Evolutionary conservation across 768 basidiomycete genomes (phyloP), one percentile per base, ranked within the genome.

Genomic region (Leccinum arenicola): DNA sequence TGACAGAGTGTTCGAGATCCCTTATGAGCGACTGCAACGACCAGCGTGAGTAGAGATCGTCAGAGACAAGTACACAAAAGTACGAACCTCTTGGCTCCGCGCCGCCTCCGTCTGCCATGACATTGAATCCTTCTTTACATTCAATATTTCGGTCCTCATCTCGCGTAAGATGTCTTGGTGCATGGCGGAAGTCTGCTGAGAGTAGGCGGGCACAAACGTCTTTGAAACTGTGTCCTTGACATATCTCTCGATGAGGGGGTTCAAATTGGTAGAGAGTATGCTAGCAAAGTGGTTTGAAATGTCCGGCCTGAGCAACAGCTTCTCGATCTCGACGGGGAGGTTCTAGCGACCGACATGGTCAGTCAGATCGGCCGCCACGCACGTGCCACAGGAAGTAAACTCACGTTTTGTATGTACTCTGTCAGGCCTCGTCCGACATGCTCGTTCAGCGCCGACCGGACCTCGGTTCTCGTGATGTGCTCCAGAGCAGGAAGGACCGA

Each of bases 401-500:
- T 47, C 60, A 93, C 92, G 75, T 87, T 85, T 66, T 83, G 85
- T 69, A 94, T 84, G 49, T 84, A 81, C 50, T 89, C 88, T 3
- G 84, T 80, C 53, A 95, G 70, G 8, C 88, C 88, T 63, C 83
- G 81, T 36, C 87, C 84, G 59, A 95, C 82, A 66, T 93, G 90
- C 58, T 87, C 86, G 64, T 87, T 88, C 61, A 94, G 78, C 11
- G 88, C 90, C 5, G 82, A 74, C 72, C 86, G 88, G 56, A 95
- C 88, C 73, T 94, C 92, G 52, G 74, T 84, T 74, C 86, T 88
- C 9, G 91, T 93, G 70, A 93, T 91, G 55, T 76, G 86, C 71
- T 93, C 91, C 35, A 95, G 78, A 8, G 91, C 83, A 4, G 93
- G 93, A 19, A 93, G 77, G 12, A 95, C 89, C 0, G 90, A 91